Percentiles rank a stretch among this genome's conserved stretches.
Conservation (phyloP, 768 basidiomycete species). For the Gyrodon lividus region DNA sequence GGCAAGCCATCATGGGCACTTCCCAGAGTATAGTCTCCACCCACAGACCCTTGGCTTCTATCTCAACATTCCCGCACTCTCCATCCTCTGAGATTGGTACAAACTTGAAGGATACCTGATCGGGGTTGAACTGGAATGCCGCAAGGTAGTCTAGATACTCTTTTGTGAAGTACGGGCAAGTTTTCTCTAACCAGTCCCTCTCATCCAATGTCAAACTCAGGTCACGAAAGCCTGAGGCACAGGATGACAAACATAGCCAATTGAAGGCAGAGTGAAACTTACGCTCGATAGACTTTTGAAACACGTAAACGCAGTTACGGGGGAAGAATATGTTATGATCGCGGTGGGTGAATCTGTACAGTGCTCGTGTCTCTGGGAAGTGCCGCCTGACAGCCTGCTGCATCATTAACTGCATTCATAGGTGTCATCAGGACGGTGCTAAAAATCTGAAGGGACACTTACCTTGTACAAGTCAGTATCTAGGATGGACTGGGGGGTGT, state of each 20-base stretch:
- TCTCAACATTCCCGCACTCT: constrained; percentile 61
- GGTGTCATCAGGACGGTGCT: constrained; percentile 1
- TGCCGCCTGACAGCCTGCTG: constrained; percentile 84
- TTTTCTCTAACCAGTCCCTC: constrained; percentile 56
- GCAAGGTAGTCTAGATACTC: constrained; percentile 78
- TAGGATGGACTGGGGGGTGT: constrained; percentile 55
- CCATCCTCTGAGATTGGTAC: constrained; percentile 52
- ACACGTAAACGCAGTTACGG: constrained; percentile 23
- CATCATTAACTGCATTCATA: constrained; percentile 87
- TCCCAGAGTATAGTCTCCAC: constrained; percentile 90
- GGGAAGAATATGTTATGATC: constrained; percentile 64
- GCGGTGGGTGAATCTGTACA: constrained; percentile 83
- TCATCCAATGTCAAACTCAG: constrained; percentile 62
- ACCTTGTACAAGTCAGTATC: constrained; percentile 98
- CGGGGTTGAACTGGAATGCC: constrained; percentile 67
- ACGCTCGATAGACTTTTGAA: constrained; percentile 55
- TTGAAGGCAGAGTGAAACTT: constrained; percentile 37
- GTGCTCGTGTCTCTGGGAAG: constrained; percentile 69
- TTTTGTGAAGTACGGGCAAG: constrained; percentile 72
- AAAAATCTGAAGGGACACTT: neutral
- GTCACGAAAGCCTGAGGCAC: constrained; percentile 62
- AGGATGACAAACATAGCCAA: constrained; percentile 38
- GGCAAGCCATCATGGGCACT: constrained; percentile 89
- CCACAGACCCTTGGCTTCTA: constrained; percentile 75
- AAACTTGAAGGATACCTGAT: constrained; percentile 60